A percentile compares a stretch with the other conserved stretches of the same genome.
Evolutionary conservation across 148 eudicot species (phyloP).

Genomic region (Drosera capensis): DNA sequence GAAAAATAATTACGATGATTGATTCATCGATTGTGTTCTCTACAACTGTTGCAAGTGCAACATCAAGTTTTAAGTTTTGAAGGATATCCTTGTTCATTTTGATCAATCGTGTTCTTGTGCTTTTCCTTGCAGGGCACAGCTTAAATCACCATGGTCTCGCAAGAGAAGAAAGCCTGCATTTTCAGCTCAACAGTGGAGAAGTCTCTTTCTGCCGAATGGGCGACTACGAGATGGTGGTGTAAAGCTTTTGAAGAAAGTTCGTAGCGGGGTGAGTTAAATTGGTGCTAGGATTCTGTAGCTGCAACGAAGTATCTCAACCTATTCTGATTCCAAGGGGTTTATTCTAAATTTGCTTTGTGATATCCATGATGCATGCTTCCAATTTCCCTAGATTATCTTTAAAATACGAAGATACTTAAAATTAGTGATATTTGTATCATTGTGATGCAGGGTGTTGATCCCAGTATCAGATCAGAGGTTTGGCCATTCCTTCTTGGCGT

Average conservation of each 20-base stretch:
- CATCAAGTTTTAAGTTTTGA: no score
- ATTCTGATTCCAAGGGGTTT: no score
- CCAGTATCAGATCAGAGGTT: slow-evolving; percentile 78
- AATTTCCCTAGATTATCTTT: background rate
- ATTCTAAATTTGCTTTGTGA: no score
- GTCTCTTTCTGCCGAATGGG: slow-evolving; percentile 60
- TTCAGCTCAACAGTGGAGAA: slow-evolving; percentile 63
- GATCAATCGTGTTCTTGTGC: background rate
- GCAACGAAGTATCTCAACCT: no score
- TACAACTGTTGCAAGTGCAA: no score
- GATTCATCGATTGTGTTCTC: no score
- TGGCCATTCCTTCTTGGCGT: slow-evolving; percentile 99
- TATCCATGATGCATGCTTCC: background rate
- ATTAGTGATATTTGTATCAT: slow-evolving; percentile 4
- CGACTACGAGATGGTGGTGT: slow-evolving; percentile 68
- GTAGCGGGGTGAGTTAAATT: slow-evolving; percentile 75
- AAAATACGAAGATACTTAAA: no score
- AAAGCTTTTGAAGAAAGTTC: slow-evolving; percentile 82
- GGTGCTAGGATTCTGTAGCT: no score
- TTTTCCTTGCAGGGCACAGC: slow-evolving; percentile 42
- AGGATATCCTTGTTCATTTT: background rate
- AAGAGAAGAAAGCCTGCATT: slow-evolving; percentile 68
- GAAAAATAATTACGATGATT: no score
- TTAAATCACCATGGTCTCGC: slow-evolving; percentile 96
- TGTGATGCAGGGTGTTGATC: slow-evolving; percentile 72